Evolutionary conservation across 441 rosid genomes (phyloP), one percentile per base, ranked within the genome.

Genomic region (Dalechampia spathulata): DNA sequence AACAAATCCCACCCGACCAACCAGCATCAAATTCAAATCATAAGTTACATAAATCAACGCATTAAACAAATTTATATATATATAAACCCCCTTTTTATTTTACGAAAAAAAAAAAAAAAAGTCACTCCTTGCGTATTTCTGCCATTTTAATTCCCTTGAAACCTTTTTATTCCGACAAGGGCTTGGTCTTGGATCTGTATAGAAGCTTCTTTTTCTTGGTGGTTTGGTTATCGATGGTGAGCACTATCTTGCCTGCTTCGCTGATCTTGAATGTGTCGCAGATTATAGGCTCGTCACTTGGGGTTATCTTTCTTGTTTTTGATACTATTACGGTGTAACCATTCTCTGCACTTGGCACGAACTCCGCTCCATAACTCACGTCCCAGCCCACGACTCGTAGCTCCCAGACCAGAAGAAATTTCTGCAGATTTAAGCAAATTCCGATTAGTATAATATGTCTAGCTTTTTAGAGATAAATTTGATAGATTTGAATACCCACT

Each of bases 181-280:
- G 71, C 61, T 84, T 79, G 61, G 76, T 74, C 73, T 76, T 83
- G 68, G 79, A 87, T 84, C 97, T 81, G 80, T 81, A 87, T 55
- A 90, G 81, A 34, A 90, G 83, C 77, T 76, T 83, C 89, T 86
- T 90, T 89, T 78, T 90, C 75, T 78, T 85, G 13, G 95, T 72
- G 41, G 91, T 81, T 52, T 80, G 91, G 49, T 90, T 90, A 72
- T 87, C 89, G 20, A 90, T 61, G 2, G 89, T 80, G 61, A 87
- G 78, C 65, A 81, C 67, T 47, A 90, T 62, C 55, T 87, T 87
- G 15, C 97, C 97, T 41, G 79, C 61, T 42, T 87, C 96, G 1
- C 64, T 49, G 27, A 73, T 84, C 72, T 85, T 87, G 84, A 84
- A 87, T 72, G 65, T 69, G 42, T 77, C 75, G 6, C 61, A 57